Percentiles rank a stretch among this genome's conserved stretches.
Evolutionary conservation across 352 stramenopile species (phyloP).

Genomic region (Pythium sp.): DNA sequence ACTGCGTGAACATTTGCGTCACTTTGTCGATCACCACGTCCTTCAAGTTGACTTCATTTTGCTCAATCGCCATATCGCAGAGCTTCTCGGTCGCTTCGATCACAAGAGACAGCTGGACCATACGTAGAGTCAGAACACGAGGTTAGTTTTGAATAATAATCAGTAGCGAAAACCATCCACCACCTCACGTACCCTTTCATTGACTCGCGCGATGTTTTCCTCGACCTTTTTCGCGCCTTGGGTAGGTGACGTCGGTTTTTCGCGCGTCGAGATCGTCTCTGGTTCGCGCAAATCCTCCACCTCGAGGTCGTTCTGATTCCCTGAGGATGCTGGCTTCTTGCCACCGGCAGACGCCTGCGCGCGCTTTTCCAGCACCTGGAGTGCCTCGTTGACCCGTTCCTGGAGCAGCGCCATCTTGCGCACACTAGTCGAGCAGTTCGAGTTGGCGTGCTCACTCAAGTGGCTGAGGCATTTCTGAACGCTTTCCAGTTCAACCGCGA

Average conservation of each 20-base stretch:
- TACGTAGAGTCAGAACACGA: not conserved
- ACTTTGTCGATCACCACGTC: slow-evolving; percentile 66
- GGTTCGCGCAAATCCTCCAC: slow-evolving; percentile 49
- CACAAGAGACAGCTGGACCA: slow-evolving; percentile 42
- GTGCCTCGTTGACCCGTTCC: slow-evolving; percentile 64
- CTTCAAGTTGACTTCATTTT: slow-evolving; percentile 74
- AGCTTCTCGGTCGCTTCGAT: slow-evolving; percentile 66
- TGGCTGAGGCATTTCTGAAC: slow-evolving; percentile 63
- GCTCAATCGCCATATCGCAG: slow-evolving; percentile 71
- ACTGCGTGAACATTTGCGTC: slow-evolving; percentile 67
- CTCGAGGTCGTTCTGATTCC: slow-evolving; percentile 33
- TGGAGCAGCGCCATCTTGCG: slow-evolving; percentile 61
- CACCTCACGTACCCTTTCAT: slow-evolving; percentile 45
- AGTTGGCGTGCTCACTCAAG: slow-evolving; percentile 49
- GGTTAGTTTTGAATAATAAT: not conserved
- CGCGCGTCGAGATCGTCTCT: slow-evolving; percentile 32
- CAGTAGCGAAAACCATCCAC: not conserved
- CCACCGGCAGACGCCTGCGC: slow-evolving; percentile 22
- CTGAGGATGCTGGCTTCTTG: slow-evolving; percentile 22
- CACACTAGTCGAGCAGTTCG: slow-evolving; percentile 50
- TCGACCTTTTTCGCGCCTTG: slow-evolving; percentile 58
- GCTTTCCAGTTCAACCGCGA: slow-evolving; percentile 68
- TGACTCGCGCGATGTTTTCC: slow-evolving; percentile 62
- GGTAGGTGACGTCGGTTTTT: slow-evolving; percentile 32
- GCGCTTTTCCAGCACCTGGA: slow-evolving; percentile 67